These are phyloP conservation scores for Crithidia fasciculata DNA, from an alignment of 208 protist species.

Conservation along the genomic window DNA sequence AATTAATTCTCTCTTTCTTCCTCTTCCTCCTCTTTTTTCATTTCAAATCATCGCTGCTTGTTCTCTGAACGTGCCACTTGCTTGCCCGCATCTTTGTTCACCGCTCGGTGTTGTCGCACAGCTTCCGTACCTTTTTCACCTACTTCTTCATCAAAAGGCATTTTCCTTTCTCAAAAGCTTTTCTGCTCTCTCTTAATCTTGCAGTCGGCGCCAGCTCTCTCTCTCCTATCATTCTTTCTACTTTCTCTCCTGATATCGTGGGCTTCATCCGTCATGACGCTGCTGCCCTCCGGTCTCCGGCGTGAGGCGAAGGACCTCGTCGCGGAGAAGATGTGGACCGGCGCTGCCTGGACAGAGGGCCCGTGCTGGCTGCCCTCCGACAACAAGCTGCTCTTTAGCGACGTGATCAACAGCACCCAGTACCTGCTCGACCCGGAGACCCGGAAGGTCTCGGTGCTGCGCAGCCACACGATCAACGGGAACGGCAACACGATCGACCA, in stretches of 20 bases:
- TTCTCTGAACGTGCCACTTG: no score
- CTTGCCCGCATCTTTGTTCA: no score
- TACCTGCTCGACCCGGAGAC: constrained; percentile 36
- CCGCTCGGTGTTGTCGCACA: no score
- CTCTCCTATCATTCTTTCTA: background rate
- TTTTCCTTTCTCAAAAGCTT: background rate
- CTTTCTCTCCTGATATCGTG: constrained; percentile 1
- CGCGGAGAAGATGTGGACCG: constrained; percentile 34
- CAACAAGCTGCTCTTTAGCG: constrained; percentile 37
- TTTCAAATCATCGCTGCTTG: background rate
- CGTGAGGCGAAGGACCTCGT: constrained; percentile 31
- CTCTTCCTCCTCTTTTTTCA: background rate
- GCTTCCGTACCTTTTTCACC: no score
- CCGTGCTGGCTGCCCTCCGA: constrained; percentile 38
- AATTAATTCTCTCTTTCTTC: constrained; percentile 9
- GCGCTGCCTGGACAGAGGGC: constrained; percentile 27
- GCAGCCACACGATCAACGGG: constrained; percentile 25
- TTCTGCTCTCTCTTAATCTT: background rate
- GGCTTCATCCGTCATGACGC: constrained; percentile 13
- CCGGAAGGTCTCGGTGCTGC: constrained; percentile 15
- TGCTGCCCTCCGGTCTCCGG: constrained; percentile 17
- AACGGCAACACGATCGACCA: constrained; percentile 36
- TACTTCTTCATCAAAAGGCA: background rate
- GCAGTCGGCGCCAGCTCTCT: no score
- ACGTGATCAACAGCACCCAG: constrained; percentile 33